A percentile compares a stretch with the other conserved stretches of the same genome.
Evolutionary conservation across 2,329 filamentous ascomycete genomes (phyloP).

Genomic region (Ramularia endophylla): DNA sequence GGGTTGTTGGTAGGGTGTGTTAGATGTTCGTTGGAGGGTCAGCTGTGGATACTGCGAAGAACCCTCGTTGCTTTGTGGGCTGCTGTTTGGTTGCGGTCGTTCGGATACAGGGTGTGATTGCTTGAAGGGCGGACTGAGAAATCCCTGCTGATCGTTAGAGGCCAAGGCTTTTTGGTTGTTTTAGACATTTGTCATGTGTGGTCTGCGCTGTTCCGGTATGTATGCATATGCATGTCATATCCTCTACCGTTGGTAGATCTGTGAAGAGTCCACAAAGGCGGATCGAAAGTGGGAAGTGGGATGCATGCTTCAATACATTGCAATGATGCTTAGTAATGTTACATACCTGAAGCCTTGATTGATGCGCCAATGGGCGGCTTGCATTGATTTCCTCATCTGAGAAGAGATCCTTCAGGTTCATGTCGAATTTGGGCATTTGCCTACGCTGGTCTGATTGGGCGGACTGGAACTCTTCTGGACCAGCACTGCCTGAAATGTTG

Average conservation of each 20-base stretch:
- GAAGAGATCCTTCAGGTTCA: conserved; percentile 50
- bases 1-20: conserved; percentile 26
- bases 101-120: conserved; percentile 13
- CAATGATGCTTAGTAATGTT: no score
- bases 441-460: conserved; percentile 6
- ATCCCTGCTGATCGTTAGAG: conserved; percentile 5
- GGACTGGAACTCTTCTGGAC: neutral
- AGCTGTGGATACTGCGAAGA: conserved; percentile 6
- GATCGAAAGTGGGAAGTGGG: no score
- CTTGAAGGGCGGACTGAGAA: no score
- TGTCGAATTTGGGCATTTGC: conserved; percentile 50
- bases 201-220: conserved; percentile 19
- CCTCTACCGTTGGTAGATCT: neutral
- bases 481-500: conserved; percentile 5
- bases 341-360: conserved; percentile 11
- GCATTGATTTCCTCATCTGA: conserved; percentile 37
- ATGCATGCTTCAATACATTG: no score
- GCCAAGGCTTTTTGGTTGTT: no score
- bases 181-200: conserved; percentile 9
- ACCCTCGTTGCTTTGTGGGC: conserved; percentile 14
- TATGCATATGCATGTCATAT: neutral
- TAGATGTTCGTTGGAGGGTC: conserved; percentile 3
- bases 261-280: no score
- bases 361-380: conserved; percentile 28
- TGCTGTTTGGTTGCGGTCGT: conserved; percentile 14